Base-by-base conservation (phyloP, 2,329 filamentous ascomycete species). In the Paraphaeosphaeria sporulosa region DNA sequence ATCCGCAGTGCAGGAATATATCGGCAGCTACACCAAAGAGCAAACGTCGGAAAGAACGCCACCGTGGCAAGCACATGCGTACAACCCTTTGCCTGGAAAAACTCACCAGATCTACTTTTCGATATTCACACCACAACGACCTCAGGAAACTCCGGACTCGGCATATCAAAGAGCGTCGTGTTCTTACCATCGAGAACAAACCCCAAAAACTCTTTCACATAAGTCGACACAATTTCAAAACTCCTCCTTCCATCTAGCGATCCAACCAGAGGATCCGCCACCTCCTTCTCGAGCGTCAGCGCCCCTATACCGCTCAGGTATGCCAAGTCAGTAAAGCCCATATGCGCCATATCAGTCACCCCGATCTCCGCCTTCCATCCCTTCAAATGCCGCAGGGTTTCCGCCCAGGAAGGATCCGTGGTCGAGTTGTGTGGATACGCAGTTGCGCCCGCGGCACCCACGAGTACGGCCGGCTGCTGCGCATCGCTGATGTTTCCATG, bases 301-400 rank as follows among this genome's bases (percentile, higher is more conserved):
- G 21, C n/a, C 6, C 27, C 38, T 19, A 53, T 17, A 46, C 63
- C 58, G 27, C 53, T 17, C 7, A 65, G 43, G 46, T 59, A 51
- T 9, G 50, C 15, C 15, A 48, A 2, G 47, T 65, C 63, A 13
- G 9, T 15, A 40, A 59, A 64, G 6, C 51, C 53, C 36, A 30
- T 4, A 34, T 65, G 63, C 53, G 17, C 19, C 6, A 47, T 21
- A n/a, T 63, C 27, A 19, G 49, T 57, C 15, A 65, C 17, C 8
- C 27, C 56, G 8, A 65, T 25, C 47, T 63, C 61, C 9, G 55
- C 40, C 32, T 32, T 59, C 61, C 61, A 65, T 8, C 58, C 63
- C 48, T 61, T 59, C 44, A 58, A 13, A 48, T 61, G 50, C 8
- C 42, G 40, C 55, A 42, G 63, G 1, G 19, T 34, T 7, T 21